phyloP scores from a whole-genome alignment of 345 rosid species.

The Erysimum cheiranthoides region DNA sequence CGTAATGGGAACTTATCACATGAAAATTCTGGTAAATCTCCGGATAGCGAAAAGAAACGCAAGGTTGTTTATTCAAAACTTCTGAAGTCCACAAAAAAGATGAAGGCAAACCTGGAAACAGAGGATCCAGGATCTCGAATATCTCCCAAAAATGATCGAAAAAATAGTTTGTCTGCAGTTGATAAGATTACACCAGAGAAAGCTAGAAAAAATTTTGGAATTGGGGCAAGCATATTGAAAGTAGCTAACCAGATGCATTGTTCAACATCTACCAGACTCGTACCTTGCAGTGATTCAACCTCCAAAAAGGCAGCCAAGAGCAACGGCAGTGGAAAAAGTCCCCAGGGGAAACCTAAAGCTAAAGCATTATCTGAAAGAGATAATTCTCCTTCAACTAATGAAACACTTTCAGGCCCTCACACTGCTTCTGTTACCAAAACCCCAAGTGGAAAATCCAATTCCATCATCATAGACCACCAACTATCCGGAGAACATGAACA shows the following conservation, averaged over 20 bases:
- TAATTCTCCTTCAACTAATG: slow-evolving; percentile 39
- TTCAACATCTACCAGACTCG: slow-evolving; percentile 39
- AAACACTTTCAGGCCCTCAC: slow-evolving; percentile 47
- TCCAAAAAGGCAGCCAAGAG: slow-evolving; percentile 29
- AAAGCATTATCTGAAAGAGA: slow-evolving; percentile 10
- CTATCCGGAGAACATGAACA: slow-evolving; percentile 29
- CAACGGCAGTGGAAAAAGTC: slow-evolving; percentile 44
- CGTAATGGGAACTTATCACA: slow-evolving; percentile 41
- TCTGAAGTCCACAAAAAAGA: slow-evolving; percentile 44
- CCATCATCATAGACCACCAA: slow-evolving; percentile 41
- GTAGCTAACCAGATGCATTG: slow-evolving; percentile 56
- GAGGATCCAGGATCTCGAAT: slow-evolving; percentile 44
- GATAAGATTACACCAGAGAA: slow-evolving; percentile 42
- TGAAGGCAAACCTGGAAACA: slow-evolving; percentile 23
- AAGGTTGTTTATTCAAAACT: slow-evolving; percentile 42
- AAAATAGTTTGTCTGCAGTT: slow-evolving; percentile 33
- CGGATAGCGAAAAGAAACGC: slow-evolving; percentile 50
- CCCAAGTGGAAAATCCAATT: slow-evolving; percentile 52
- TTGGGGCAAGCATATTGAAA: slow-evolving; percentile 56
- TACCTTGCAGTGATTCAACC: slow-evolving; percentile 33
- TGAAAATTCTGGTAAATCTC: slow-evolving; percentile 33
- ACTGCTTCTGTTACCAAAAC: slow-evolving; percentile 47
- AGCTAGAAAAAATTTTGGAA: slow-evolving; percentile 47
- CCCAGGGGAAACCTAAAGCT: slow-evolving; percentile 27
- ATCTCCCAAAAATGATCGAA: slow-evolving; percentile 40